Conservation (phyloP, 768 basidiomycete genomes). For the Calocera cornea region DNA sequence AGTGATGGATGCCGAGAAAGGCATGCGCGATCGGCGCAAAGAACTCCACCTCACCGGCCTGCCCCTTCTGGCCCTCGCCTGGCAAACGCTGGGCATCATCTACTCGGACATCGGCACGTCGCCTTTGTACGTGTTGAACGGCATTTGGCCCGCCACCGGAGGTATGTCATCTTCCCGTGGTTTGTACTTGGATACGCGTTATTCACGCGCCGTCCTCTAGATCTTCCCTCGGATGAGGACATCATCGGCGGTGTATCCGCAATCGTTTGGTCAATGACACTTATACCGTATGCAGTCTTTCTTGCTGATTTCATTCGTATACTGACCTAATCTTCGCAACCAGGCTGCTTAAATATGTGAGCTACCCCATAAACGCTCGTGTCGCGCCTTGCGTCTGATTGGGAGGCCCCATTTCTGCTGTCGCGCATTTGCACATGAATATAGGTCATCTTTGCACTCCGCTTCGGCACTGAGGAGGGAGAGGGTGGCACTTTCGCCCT, state of each 20-base stretch:
- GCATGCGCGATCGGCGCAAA: not conserved
- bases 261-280: constrained; percentile 50
- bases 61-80: constrained; percentile 12
- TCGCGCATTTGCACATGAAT: constrained; percentile 38
- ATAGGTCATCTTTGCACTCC: not conserved
- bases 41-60: not conserved
- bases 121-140: constrained; percentile 51
- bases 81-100: constrained; percentile 26
- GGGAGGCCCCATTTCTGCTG: constrained; percentile 30
- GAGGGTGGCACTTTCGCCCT: constrained; percentile 60
- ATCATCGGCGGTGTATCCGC: constrained; percentile 49
- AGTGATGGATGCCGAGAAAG: not conserved
- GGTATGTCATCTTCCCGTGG: not conserved
- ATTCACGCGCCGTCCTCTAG: constrained; percentile 6
- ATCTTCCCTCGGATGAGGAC: constrained; percentile 42
- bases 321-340: constrained; percentile 23
- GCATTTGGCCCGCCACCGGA: constrained; percentile 42
- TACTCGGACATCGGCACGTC: constrained; percentile 35
- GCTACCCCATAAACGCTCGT: not conserved
- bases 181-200: not conserved
- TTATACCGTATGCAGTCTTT: constrained; percentile 30
- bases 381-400: not conserved
- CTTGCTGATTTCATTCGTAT: constrained; percentile 44
- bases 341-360: not conserved
- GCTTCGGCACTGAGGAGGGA: constrained; percentile 25